Percentiles rank a stretch among this genome's conserved stretches.
Conservation (phyloP, 495 filamentous ascomycete genomes). For the Aspergillus diversus region DNA sequence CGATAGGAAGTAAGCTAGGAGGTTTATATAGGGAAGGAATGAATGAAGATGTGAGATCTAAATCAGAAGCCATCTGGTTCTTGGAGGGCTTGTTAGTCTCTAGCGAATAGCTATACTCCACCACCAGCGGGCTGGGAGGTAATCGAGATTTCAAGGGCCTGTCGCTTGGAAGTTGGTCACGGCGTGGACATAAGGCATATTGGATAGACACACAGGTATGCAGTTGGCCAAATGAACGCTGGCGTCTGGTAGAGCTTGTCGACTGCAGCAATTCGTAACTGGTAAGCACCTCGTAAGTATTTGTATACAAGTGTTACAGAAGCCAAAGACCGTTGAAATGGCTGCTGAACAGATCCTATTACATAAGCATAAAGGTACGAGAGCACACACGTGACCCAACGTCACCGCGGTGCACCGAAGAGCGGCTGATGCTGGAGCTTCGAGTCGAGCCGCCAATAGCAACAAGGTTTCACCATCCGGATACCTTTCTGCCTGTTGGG, state of each 20-base stretch:
- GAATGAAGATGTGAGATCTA: slow-evolving; percentile 64
- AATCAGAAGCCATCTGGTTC: slow-evolving; percentile 44
- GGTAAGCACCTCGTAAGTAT: too few relatives aligned
- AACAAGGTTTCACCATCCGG: slow-evolving; percentile 21
- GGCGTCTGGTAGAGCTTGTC: not conserved
- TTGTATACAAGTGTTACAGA: too few relatives aligned
- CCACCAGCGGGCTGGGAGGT: too few relatives aligned
- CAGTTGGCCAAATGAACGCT: not conserved
- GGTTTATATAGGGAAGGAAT: slow-evolving; percentile 81
- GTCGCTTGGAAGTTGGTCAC: slow-evolving; percentile 7
- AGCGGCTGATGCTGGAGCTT: slow-evolving; percentile 35
- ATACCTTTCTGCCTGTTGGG: slow-evolving; percentile 36
- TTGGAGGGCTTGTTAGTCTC: not conserved
- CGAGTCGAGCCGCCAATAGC: slow-evolving; percentile 27
- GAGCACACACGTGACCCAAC: slow-evolving; percentile 40
- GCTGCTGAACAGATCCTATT: not conserved
- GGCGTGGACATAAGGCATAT: slow-evolving; percentile 15
- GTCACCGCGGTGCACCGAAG: slow-evolving; percentile 33
- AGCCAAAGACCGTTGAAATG: too few relatives aligned
- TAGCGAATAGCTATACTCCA: not conserved
- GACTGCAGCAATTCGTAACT: too few relatives aligned
- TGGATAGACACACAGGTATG: slow-evolving; percentile 7
- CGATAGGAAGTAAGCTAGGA: slow-evolving; percentile 74
- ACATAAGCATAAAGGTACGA: not conserved
- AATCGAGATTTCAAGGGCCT: not conserved